Evolutionary conservation across 805 yeast species (phyloP).

Genomic region (Barnettozyma sucrosica): DNA sequence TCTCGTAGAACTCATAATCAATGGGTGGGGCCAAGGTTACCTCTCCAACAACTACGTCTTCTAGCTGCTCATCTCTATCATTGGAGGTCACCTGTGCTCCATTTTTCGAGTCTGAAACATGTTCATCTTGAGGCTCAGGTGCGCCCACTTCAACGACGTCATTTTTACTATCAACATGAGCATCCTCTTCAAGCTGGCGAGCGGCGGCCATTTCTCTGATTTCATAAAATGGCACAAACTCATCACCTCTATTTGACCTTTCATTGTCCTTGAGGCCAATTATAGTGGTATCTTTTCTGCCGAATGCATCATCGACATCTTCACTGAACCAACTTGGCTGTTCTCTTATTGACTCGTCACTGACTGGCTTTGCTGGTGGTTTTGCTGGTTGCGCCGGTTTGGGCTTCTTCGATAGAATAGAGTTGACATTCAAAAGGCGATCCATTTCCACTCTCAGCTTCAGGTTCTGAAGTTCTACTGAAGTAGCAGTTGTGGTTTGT

Average conservation of each 20-base stretch:
- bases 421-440: conserved; percentile 10
- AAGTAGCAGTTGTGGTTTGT: not conserved
- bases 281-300: not conserved
- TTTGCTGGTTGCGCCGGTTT: not conserved
- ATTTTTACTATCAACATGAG: not conserved
- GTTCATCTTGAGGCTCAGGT: not conserved
- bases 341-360: not conserved
- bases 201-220: conserved; percentile 29
- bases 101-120: not conserved
- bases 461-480: not conserved
- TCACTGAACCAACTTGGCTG: conserved; percentile 8
- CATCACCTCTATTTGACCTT: conserved; percentile 27
- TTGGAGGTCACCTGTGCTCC: not conserved
- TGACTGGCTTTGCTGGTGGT: not conserved
- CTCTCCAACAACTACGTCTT: not conserved
- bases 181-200: not conserved
- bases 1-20: conserved; percentile 68
- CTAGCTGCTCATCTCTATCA: not conserved
- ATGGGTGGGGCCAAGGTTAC: conserved; percentile 20
- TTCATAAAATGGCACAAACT: conserved; percentile 47
- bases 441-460: conserved; percentile 19
- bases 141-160: conserved; percentile 10
- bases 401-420: not conserved
- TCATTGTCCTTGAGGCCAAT: conserved; percentile 27
- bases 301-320: not conserved